Evolutionary conservation across 257 asterid species (phyloP).

Genomic region (Solanum etuberosum): DNA sequence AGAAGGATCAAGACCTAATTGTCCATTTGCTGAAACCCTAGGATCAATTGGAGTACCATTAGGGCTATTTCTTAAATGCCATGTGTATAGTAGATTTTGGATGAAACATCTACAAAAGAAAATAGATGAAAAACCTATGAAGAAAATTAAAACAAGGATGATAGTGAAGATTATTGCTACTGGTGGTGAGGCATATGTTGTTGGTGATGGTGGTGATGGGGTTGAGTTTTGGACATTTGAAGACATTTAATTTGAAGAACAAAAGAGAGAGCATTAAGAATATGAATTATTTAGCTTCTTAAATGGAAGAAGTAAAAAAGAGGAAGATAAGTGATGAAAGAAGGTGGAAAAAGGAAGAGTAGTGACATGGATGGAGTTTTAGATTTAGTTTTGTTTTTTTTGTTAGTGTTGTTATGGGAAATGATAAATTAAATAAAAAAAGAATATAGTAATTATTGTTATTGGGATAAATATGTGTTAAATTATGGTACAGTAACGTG

Average conservation of each 20-base stretch:
- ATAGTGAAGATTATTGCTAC: constrained; percentile 51
- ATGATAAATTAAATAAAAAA: neutral
- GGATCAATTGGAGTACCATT: constrained; percentile 20
- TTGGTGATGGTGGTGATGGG: no score
- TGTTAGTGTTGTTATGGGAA: neutral
- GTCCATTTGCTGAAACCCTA: neutral
- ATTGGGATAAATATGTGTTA: neutral
- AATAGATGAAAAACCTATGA: constrained; percentile 53
- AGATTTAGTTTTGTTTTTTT: constrained; percentile 1
- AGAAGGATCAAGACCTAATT: constrained; percentile 46
- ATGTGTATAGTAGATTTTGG: constrained; percentile 44
- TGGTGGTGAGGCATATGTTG: constrained; percentile 46
- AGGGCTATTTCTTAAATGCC: constrained; percentile 36
- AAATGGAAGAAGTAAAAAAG: neutral
- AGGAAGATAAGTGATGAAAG: constrained; percentile 9
- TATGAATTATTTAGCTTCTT: neutral
- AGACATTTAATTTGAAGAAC: no score
- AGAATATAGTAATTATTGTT: neutral
- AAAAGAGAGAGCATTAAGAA: neutral
- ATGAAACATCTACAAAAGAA: constrained; percentile 68
- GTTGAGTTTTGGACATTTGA: no score
- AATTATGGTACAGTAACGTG: constrained; percentile 3
- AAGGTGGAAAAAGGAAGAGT: neutral
- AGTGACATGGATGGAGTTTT: constrained; percentile 3
- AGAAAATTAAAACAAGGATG: constrained; percentile 49